These are phyloP conservation scores for Candida easanensis DNA, from an alignment of 805 yeast species.

Conservation along the genomic window DNA sequence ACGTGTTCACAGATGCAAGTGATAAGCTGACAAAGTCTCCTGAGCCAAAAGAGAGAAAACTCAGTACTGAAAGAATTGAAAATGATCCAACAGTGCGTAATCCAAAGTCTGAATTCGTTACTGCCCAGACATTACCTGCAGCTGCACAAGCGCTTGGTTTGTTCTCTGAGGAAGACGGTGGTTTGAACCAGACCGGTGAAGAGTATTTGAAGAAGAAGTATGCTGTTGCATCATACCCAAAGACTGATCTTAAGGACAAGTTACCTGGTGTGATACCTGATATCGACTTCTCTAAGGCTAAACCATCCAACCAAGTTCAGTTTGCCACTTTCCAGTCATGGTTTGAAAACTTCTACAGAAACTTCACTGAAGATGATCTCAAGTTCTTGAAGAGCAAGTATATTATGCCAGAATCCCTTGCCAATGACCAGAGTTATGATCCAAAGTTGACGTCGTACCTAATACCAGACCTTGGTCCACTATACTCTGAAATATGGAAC, in stretches of 20 bases:
- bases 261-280: constrained; percentile 90
- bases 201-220: constrained; percentile 73
- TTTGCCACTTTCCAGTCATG: constrained; percentile 83
- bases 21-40: constrained; percentile 8
- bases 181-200: constrained; percentile 63
- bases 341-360: constrained; percentile 81
- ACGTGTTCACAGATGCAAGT: constrained; percentile 20
- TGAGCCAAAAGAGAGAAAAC: constrained; percentile 13
- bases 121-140: constrained; percentile 63
- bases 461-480: constrained; percentile 83
- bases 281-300: constrained; percentile 77
- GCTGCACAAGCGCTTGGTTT: constrained; percentile 65
- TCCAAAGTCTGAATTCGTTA: constrained; percentile 74
- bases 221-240: constrained; percentile 90
- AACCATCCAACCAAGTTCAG: constrained; percentile 89
- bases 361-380: constrained; percentile 76
- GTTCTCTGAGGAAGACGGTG: constrained; percentile 55
- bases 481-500: constrained; percentile 82
- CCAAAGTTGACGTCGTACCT: constrained; percentile 69
- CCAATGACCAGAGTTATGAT: constrained; percentile 48
- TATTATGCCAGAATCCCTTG: constrained; percentile 48
- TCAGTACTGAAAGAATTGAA: constrained; percentile 33
- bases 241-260: constrained; percentile 64
- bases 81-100: constrained; percentile 62
- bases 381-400: constrained; percentile 63